Conservation (phyloP, 805 yeast species). For the Metschnikowia amazonensis region DNA sequence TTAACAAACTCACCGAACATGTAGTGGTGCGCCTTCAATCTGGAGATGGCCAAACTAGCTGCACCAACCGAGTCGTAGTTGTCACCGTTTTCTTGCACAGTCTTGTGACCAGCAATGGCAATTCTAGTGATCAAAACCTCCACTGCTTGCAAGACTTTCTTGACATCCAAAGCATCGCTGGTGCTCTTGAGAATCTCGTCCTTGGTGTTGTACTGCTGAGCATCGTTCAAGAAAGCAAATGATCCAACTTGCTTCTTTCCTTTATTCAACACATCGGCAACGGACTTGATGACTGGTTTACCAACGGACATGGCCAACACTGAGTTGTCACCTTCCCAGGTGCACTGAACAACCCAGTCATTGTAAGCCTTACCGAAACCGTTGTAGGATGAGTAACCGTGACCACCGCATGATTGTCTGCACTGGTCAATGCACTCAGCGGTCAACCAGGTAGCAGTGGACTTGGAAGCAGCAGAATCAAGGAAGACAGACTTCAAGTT, state of each 20-base stretch:
- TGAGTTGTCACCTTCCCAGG: constrained; percentile 24
- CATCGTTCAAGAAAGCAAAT: constrained; percentile 18
- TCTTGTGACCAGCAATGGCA: constrained; percentile 18
- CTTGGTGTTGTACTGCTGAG: constrained; percentile 15
- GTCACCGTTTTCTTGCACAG: constrained; percentile 16
- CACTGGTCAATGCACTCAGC: constrained; percentile 22
- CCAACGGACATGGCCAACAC: constrained; percentile 23
- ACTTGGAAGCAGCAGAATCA: constrained; percentile 20
- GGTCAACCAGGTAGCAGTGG: constrained; percentile 22
- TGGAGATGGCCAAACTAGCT: constrained; percentile 18
- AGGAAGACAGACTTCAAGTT: constrained; percentile 18
- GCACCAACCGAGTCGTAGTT: constrained; percentile 21
- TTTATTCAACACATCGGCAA: constrained; percentile 13
- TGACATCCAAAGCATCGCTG: constrained; percentile 13
- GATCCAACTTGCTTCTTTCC: constrained; percentile 17
- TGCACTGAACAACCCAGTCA: constrained; percentile 24
- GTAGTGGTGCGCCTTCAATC: constrained; percentile 22
- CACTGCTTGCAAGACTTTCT: constrained; percentile 16
- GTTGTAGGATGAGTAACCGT: constrained; percentile 21
- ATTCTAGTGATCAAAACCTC: constrained; percentile 20
- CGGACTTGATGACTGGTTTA: constrained; percentile 19
- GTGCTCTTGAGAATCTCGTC: constrained; percentile 11
- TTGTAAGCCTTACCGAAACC: constrained; percentile 20
- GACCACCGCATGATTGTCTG: constrained; percentile 22
- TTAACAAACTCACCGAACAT: constrained; percentile 15